Evolutionary conservation across 1,284 basidiomycete genomes (phyloP).

Genomic region (Sutorius eximius): DNA sequence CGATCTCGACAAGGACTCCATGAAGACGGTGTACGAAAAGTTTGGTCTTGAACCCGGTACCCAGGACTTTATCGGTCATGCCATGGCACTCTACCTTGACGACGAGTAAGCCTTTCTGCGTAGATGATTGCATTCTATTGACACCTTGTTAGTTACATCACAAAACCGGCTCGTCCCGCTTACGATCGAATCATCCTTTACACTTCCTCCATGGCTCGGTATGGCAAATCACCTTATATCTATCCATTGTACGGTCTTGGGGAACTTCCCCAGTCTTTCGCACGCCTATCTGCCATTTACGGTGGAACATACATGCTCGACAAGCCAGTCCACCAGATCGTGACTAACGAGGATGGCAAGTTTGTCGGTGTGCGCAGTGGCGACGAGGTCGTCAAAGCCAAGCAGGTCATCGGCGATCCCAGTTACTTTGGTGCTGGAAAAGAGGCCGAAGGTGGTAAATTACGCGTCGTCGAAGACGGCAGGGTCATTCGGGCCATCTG

Average conservation of each 20-base stretch:
- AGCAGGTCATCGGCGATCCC: constrained; percentile 97
- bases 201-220: constrained; percentile 98
- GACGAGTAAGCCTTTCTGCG: constrained; percentile 76
- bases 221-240: constrained; percentile 99
- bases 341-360: constrained; percentile 83
- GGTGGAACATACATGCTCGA: constrained; percentile 99
- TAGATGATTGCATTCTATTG: not conserved
- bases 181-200: constrained; percentile 98
- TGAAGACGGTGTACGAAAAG: constrained; percentile 94
- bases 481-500: constrained; percentile 98
- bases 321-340: constrained; percentile 91
- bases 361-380: constrained; percentile 92
- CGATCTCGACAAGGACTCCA: constrained; percentile 83
- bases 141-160: constrained; percentile 73
- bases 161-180: constrained; percentile 85
- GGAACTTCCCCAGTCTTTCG: constrained; percentile 98
- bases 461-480: constrained; percentile 88
- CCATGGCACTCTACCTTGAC: constrained; percentile 98
- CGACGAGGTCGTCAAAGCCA: constrained; percentile 93
- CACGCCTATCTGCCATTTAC: constrained; percentile 97
- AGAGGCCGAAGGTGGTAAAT: constrained; percentile 66
- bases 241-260: constrained; percentile 99
- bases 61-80: constrained; percentile 99
- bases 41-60: constrained; percentile 97
- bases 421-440: constrained; percentile 90